Conservation (phyloP, 2,329 filamentous ascomycete species). For the Anthostomella pinea region DNA sequence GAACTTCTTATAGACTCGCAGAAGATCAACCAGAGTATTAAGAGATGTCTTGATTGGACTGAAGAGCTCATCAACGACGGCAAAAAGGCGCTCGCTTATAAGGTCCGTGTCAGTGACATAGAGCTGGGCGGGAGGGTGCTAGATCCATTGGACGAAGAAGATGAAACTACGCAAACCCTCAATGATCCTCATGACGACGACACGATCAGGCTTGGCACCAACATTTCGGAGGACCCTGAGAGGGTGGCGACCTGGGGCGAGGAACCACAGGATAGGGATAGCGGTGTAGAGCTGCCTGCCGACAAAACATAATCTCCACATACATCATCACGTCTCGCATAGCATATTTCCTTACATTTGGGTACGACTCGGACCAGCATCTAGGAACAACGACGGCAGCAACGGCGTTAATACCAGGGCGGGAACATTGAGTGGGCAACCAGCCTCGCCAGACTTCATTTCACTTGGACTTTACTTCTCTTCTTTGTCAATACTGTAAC, state of each 20-base stretch:
- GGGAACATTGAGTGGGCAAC: constrained; percentile 5
- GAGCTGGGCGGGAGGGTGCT: constrained; percentile 79
- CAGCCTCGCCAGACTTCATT: constrained; percentile 5
- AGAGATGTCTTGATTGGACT: constrained; percentile 83
- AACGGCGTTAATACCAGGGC: constrained; percentile 16
- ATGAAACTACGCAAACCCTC: constrained; percentile 25
- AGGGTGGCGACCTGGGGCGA: constrained; percentile 23
- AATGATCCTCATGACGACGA: constrained; percentile 26
- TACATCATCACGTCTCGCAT: constrained; percentile 11
- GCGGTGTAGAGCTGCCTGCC: constrained; percentile 47
- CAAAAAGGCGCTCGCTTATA: constrained; percentile 80
- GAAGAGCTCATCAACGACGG: constrained; percentile 89
- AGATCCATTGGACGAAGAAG: constrained; percentile 54
- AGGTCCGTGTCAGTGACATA: constrained; percentile 74
- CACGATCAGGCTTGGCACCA: constrained; percentile 17
- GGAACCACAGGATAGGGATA: constrained; percentile 48
- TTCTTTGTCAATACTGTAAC: constrained; percentile 13
- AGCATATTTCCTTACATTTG: constrained; percentile 8
- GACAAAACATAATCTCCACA: constrained; percentile 34
- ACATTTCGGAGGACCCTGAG: constrained; percentile 14
- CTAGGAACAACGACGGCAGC: constrained; percentile 12
- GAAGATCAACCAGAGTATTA: constrained; percentile 92
- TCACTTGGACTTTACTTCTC: constrained; percentile 1
- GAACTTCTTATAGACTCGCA: constrained; percentile 86
- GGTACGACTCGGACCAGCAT: constrained; percentile 1